A percentile compares a stretch with the other conserved stretches of the same genome.
Conservation (phyloP, 176 grass and related monocot genomes). For the Ensete ventricosum region DNA sequence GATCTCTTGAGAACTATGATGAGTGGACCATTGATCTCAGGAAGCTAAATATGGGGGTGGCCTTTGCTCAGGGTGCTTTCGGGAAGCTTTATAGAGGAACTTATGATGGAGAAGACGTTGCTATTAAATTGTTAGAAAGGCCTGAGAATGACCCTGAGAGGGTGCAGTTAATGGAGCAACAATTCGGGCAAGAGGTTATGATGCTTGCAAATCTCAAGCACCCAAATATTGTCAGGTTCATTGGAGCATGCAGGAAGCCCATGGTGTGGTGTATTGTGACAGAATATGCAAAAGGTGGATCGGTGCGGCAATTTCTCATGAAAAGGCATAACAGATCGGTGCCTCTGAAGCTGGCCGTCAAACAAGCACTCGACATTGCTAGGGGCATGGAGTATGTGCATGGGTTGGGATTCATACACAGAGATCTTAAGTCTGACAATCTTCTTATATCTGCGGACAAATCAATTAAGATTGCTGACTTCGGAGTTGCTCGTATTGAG, state of each 20-base stretch:
- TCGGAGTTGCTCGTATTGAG: constrained; percentile 79
- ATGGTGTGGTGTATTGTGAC: constrained; percentile 78
- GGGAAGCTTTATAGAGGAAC: constrained; percentile 73
- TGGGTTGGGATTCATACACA: constrained; percentile 60
- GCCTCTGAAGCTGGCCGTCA: constrained; percentile 61
- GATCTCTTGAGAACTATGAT: constrained; percentile 57
- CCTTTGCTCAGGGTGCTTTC: constrained; percentile 78
- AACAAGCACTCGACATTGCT: constrained; percentile 68
- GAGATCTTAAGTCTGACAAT: constrained; percentile 73
- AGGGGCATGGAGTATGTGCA: constrained; percentile 76
- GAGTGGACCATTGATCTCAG: constrained; percentile 75
- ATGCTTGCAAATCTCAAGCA: constrained; percentile 73
- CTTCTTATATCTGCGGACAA: constrained; percentile 64
- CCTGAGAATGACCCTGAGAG: constrained; percentile 51
- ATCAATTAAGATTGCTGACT: constrained; percentile 74
- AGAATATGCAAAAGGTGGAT: constrained; percentile 68
- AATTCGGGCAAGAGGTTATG: constrained; percentile 73
- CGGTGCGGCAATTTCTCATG: constrained; percentile 58
- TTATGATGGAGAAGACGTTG: constrained; percentile 62
- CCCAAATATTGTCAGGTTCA: constrained; percentile 59
- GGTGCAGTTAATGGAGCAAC: constrained; percentile 59
- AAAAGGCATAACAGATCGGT: constrained; percentile 56
- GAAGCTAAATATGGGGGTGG: constrained; percentile 55
- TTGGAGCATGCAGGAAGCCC: constrained; percentile 72
- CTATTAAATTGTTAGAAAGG: constrained; percentile 71